phyloP scores from a whole-genome alignment of 805 yeast species.

The Candida patagonica region DNA sequence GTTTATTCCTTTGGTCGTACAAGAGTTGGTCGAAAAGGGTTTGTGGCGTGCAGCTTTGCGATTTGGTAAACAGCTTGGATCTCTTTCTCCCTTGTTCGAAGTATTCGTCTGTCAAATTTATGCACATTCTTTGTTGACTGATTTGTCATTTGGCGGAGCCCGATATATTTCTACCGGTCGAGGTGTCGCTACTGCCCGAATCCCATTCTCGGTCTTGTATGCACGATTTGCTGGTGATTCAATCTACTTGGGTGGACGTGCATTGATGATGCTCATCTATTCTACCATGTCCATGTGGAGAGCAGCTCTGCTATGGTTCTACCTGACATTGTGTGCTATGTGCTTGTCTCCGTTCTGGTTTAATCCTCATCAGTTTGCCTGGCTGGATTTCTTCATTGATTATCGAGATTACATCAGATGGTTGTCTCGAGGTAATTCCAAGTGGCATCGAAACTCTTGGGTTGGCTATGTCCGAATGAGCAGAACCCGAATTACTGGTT shows the following conservation, averaged over 20 bases:
- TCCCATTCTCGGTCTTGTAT: slow-evolving; percentile 61
- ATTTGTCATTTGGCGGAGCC: slow-evolving; percentile 86
- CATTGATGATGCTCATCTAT: slow-evolving; percentile 62
- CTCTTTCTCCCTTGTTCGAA: slow-evolving; percentile 85
- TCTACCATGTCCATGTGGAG: slow-evolving; percentile 85
- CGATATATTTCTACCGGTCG: slow-evolving; percentile 87
- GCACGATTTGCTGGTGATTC: slow-evolving; percentile 69
- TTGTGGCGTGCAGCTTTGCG: slow-evolving; percentile 62
- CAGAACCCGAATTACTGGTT: slow-evolving; percentile 88
- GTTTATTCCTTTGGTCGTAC: slow-evolving; percentile 77
- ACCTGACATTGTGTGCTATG: slow-evolving; percentile 85
- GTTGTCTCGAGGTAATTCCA: slow-evolving; percentile 72
- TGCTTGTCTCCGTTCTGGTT: slow-evolving; percentile 87
- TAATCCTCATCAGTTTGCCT: slow-evolving; percentile 96
- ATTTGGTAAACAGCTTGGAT: slow-evolving; percentile 63
- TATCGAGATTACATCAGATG: slow-evolving; percentile 88
- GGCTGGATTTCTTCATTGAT: slow-evolving; percentile 93
- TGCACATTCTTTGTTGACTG: slow-evolving; percentile 64
- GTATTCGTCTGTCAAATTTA: slow-evolving; percentile 93
- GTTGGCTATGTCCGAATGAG: slow-evolving; percentile 60
- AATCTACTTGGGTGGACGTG: slow-evolving; percentile 66
- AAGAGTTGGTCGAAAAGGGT: slow-evolving; percentile 84
- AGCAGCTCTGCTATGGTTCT: slow-evolving; percentile 91
- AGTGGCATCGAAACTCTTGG: slow-evolving; percentile 70
- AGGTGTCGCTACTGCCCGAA: slow-evolving; percentile 82